Conservation (phyloP, 225 moss, liverwort and hornwort genomes). For the Rhytidiadelphus loreus region DNA sequence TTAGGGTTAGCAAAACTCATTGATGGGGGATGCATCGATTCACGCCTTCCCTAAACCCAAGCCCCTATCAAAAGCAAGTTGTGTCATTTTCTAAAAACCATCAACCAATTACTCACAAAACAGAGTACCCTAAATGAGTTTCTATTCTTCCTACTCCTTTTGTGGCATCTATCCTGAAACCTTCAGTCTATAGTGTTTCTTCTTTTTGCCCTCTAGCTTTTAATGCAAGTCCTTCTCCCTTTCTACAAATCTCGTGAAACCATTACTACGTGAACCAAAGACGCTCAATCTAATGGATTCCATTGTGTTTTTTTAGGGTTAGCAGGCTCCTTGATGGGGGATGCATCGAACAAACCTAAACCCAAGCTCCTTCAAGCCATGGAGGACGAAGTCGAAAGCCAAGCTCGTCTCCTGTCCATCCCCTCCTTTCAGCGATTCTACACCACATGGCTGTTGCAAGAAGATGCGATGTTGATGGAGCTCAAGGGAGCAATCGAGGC, state of each 20-base stretch:
- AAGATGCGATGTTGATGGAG: conserved; percentile 20
- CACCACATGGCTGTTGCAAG: conserved; percentile 35
- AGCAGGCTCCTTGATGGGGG: conserved; percentile 1
- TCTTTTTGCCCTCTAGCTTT: not conserved
- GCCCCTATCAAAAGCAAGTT: not conserved
- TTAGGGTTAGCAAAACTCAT: not conserved
- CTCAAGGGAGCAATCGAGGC: conserved; percentile 29
- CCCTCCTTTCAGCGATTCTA: conserved; percentile 41
- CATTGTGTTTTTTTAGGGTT: not conserved
- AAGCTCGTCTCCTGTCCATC: conserved; percentile 16
- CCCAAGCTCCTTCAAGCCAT: not conserved
- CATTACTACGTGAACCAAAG: not conserved
- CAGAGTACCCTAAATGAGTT: not conserved
- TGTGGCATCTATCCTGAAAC: not conserved
- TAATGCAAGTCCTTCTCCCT: not conserved
- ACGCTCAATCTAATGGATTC: not conserved
- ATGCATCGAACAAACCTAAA: not conserved
- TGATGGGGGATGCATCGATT: not conserved
- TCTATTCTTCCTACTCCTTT: not conserved
- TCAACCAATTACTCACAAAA: not conserved
- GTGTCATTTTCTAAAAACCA: not conserved
- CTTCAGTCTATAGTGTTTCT: not conserved
- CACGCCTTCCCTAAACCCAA: not conserved
- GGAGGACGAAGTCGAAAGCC: conserved; percentile 17
- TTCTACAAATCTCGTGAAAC: not conserved